phyloP scores from a whole-genome alignment of 305 asterid species.

The Solanum hybrid region DNA sequence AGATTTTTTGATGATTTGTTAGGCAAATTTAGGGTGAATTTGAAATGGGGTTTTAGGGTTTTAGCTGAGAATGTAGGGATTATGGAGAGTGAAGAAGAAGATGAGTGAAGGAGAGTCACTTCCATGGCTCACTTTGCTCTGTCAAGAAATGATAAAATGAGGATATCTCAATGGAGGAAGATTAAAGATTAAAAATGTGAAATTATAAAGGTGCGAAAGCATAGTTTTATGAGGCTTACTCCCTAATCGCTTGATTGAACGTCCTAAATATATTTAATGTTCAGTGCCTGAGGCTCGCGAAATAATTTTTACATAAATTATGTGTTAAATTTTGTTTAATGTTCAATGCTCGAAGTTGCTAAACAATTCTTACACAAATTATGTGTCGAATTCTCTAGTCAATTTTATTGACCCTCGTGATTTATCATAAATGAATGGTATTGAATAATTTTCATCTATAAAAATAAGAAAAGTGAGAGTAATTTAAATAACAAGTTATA shows the following conservation, averaged over 20 bases:
- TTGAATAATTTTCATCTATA: not conserved
- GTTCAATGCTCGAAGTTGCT: too few species aligned
- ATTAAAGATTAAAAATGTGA: not conserved
- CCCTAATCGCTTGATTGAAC: not conserved
- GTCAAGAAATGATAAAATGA: not conserved
- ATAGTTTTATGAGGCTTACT: too few species aligned
- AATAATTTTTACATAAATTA: not conserved
- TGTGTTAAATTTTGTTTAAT: too few species aligned
- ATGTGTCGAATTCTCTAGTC: too few species aligned
- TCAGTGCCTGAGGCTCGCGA: fast-evolving
- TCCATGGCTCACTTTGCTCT: constrained; percentile 28
- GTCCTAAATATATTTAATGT: too few species aligned
- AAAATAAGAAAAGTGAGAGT: too few species aligned
- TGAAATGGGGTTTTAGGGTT: constrained; percentile 18
- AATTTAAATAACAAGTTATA: too few species aligned
- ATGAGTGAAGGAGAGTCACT: constrained; percentile 26
- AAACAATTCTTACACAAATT: too few species aligned
- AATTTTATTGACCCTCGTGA: too few species aligned
- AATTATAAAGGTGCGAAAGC: too few species aligned
- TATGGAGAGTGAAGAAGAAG: constrained; percentile 20
- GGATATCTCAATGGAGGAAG: not conserved
- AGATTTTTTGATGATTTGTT: not conserved
- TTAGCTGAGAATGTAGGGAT: constrained; percentile 17
- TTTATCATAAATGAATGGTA: not conserved
- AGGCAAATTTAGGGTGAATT: constrained; percentile 13